phyloP scores from a whole-genome alignment of 1,139 yeast genomes.

The Blastobotrys persicus region DNA sequence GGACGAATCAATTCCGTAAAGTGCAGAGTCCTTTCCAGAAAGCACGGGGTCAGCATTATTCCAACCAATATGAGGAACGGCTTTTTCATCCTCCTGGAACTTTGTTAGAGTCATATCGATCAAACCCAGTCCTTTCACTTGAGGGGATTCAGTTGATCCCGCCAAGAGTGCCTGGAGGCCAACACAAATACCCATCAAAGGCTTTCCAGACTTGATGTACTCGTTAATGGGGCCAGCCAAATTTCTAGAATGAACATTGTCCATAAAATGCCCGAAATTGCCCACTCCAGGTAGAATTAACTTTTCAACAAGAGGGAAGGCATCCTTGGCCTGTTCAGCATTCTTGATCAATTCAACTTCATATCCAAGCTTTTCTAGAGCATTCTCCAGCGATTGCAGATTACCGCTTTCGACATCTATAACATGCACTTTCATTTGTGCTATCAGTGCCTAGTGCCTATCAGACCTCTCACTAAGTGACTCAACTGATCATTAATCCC shows the following conservation, averaged over 20 bases:
- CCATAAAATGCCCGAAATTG: slow-evolving; percentile 89
- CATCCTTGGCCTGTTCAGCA: slow-evolving; percentile 33
- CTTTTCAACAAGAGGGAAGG: slow-evolving; percentile 32
- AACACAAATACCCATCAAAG: slow-evolving; percentile 95
- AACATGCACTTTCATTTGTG: slow-evolving; percentile 57
- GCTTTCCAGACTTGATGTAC: slow-evolving; percentile 70
- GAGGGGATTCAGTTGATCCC: slow-evolving; percentile 72
- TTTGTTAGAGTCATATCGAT: slow-evolving; percentile 53
- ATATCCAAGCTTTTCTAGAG: slow-evolving; percentile 75
- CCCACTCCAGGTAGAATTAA: slow-evolving; percentile 87
- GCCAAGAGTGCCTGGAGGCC: slow-evolving; percentile 83
- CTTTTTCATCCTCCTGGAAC: slow-evolving; percentile 62
- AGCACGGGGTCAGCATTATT: slow-evolving; percentile 45
- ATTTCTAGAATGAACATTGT: slow-evolving; percentile 57
- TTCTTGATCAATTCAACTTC: slow-evolving; percentile 42
- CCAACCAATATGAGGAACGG: slow-evolving; percentile 98
- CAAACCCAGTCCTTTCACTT: slow-evolving; percentile 54
- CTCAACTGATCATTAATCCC: too few species aligned
- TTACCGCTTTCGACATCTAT: slow-evolving; percentile 97
- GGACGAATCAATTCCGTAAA: slow-evolving; percentile 62
- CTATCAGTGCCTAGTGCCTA: too few species aligned
- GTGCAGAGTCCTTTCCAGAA: slow-evolving; percentile 33
- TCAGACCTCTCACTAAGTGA: too few species aligned
- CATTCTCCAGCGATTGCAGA: slow-evolving; percentile 82
- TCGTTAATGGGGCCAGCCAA: slow-evolving; percentile 62